A percentile compares a stretch with the other conserved stretches of the same genome.
Evolutionary conservation across 1,139 yeast genomes (phyloP).

Genomic region (Debaryomyces sp.): DNA sequence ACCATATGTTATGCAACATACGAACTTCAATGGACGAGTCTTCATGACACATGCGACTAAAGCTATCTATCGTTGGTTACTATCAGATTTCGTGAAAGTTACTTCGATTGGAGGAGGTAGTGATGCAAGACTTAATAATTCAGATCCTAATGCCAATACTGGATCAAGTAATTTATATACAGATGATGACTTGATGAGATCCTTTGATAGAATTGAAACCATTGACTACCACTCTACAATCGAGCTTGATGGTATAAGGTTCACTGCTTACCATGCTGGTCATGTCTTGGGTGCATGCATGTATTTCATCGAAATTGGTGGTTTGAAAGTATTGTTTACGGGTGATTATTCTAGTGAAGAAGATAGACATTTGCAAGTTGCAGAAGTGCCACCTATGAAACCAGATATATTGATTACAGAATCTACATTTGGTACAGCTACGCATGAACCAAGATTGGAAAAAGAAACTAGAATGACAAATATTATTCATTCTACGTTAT

Average conservation of each 20-base stretch:
- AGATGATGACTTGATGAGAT: conserved; percentile 84
- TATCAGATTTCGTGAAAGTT: conserved; percentile 92
- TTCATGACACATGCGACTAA: conserved; percentile 99
- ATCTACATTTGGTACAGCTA: conserved; percentile 97
- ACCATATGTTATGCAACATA: conserved; percentile 97
- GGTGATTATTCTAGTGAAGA: conserved; percentile 97
- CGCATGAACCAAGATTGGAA: conserved; percentile 87
- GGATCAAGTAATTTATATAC: conserved; percentile 67
- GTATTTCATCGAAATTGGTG: conserved; percentile 95
- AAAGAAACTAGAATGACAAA: conserved; percentile 82
- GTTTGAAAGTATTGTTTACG: conserved; percentile 83
- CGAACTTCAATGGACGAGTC: conserved; percentile 90
- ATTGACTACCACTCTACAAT: conserved; percentile 94
- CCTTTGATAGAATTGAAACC: conserved; percentile 90
- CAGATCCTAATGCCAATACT: conserved; percentile 20
- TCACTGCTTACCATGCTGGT: conserved; percentile 98
- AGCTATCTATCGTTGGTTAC: conserved; percentile 93
- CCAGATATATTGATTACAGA: conserved; percentile 94
- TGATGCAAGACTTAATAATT: conserved; percentile 26
- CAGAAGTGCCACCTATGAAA: conserved; percentile 87
- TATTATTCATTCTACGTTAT: conserved; percentile 79
- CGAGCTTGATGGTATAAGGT: conserved; percentile 90
- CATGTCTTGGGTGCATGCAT: conserved; percentile 99
- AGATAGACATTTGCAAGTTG: conserved; percentile 92
- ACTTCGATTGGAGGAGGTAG: conserved; percentile 66